Evolutionary conservation across 768 basidiomycete genomes (phyloP).

Genomic region (Trametes cubensis): DNA sequence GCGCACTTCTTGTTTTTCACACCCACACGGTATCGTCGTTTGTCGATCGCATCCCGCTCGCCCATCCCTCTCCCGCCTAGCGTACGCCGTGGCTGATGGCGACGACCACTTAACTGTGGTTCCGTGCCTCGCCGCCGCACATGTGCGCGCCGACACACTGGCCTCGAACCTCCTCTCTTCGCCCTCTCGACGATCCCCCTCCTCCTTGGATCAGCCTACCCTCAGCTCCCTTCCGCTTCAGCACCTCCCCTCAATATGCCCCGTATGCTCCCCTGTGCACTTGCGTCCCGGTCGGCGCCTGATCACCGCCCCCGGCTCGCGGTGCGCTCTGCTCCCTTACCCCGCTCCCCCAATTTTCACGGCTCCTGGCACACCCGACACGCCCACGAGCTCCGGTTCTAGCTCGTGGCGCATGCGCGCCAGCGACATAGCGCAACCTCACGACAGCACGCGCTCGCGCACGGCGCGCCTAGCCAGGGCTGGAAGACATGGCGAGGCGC

Average conservation of each 20-base stretch:
- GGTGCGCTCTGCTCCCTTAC: constrained; percentile 12
- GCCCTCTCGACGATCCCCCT: constrained; percentile 34
- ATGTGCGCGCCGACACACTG: constrained; percentile 70
- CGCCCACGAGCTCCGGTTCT: constrained; percentile 34
- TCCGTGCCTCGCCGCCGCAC: constrained; percentile 61
- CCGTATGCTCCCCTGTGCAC: constrained; percentile 12
- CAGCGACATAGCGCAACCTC: constrained; percentile 19
- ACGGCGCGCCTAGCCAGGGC: constrained; percentile 30
- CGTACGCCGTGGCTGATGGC: constrained; percentile 47
- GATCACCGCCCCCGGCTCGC: constrained; percentile 45
- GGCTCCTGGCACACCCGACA: constrained; percentile 24
- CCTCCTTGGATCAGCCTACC: constrained; percentile 21
- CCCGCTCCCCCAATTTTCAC: constrained; percentile 28
- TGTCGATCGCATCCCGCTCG: constrained; percentile 20
- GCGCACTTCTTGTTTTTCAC: constrained; percentile 57
- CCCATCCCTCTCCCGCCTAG: constrained; percentile 45
- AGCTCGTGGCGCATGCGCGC: constrained; percentile 20
- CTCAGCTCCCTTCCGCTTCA: constrained; percentile 24
- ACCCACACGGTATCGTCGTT: constrained; percentile 25
- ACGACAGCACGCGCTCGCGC: constrained; percentile 23
- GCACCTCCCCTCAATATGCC: constrained; percentile 25
- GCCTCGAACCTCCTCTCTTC: constrained; percentile 46
- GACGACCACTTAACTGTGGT: constrained; percentile 86
- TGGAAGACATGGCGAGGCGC: constrained; percentile 32
- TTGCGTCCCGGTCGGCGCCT: constrained; percentile 37